These are phyloP conservation scores for Globisporangium paddicum DNA, from an alignment of 352 stramenopile genomes.

Conservation along the genomic window DNA sequence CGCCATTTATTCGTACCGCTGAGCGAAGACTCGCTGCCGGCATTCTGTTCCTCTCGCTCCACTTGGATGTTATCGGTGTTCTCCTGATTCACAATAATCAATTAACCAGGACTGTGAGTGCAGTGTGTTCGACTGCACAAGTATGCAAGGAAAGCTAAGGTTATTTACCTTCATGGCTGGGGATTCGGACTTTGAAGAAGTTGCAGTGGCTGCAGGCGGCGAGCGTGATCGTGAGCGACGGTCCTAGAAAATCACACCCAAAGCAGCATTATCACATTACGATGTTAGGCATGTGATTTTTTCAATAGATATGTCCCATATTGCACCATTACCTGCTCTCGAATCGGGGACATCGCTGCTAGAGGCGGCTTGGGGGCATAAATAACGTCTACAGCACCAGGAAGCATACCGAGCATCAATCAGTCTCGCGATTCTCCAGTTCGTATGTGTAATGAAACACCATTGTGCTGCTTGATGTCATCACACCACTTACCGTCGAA, in stretches of 20 bases:
- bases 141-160: too few species aligned
- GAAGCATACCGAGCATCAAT: background rate
- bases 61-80: background rate
- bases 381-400: slow-evolving; percentile 2
- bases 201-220: background rate
- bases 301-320: too few species aligned
- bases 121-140: background rate
- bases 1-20: too few species aligned
- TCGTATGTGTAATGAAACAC: background rate
- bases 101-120: background rate
- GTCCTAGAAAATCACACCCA: background rate
- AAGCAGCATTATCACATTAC: background rate
- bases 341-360: slow-evolving; percentile 1
- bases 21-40: background rate
- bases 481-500: slow-evolving; percentile 10
- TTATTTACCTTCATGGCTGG: background rate
- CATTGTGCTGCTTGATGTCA: background rate
- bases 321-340: slow-evolving; percentile 10
- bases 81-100: background rate
- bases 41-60: background rate
- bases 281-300: background rate
- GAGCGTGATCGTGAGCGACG: background rate
- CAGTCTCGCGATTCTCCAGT: background rate
- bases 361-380: background rate
- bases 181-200: background rate